Evolutionary conservation across 164 flowering plant genomes (phyloP).

Genomic region (Platanus orientalis): DNA sequence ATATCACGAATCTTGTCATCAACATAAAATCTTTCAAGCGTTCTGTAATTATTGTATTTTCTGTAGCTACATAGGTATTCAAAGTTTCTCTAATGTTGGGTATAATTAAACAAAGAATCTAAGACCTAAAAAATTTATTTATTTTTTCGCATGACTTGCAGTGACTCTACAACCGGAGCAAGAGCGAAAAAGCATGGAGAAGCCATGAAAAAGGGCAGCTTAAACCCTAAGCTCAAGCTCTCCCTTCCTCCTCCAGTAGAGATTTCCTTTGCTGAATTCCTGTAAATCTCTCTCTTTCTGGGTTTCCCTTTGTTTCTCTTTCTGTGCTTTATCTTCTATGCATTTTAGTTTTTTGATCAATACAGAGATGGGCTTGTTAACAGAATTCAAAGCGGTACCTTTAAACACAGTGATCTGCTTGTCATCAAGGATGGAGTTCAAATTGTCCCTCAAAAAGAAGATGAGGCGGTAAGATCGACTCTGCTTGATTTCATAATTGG

Average conservation of each 20-base stretch:
- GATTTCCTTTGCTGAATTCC: conserved; percentile 52
- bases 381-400: conserved; percentile 89
- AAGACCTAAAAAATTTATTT: too few relatives aligned
- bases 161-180: too few relatives aligned
- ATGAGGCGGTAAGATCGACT: conserved; percentile 43
- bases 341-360: not conserved
- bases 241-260: conserved; percentile 20
- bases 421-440: conserved; percentile 88
- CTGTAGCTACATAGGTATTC: too few relatives aligned
- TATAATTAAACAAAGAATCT: too few relatives aligned
- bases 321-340: not conserved
- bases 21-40: too few relatives aligned
- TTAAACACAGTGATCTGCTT: conserved; percentile 84
- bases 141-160: too few relatives aligned
- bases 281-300: conserved; percentile 32
- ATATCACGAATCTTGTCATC: too few relatives aligned
- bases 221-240: conserved; percentile 16
- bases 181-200: too few relatives aligned
- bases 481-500: too few relatives aligned
- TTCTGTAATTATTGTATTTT: too few relatives aligned
- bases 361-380: not conserved
- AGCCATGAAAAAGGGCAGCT: conserved; percentile 17
- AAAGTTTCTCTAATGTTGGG: too few relatives aligned
- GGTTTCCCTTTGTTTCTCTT: not conserved
- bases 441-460: conserved; percentile 52